phyloP scores from a whole-genome alignment of 352 stramenopile species.

The Globisporangium spiculum region DNA sequence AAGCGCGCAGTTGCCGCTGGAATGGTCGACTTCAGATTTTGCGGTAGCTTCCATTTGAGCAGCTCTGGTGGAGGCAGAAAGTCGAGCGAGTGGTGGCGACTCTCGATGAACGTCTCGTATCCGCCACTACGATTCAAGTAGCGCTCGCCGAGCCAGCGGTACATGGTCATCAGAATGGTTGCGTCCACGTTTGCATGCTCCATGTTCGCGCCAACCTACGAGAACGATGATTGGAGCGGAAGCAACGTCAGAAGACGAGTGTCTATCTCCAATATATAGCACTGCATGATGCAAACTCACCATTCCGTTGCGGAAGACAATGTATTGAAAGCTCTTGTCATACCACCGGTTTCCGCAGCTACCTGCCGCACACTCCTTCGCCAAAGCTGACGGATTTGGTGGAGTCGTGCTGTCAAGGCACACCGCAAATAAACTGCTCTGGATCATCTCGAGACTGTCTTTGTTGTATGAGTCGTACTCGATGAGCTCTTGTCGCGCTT shows the following conservation, averaged over 20 bases:
- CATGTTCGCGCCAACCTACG: slow-evolving; percentile 83
- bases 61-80: slow-evolving; percentile 60
- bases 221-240: neutral
- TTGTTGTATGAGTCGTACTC: slow-evolving; percentile 40
- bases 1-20: slow-evolving; percentile 57
- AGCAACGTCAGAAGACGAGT: neutral
- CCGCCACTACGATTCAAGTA: slow-evolving; percentile 60
- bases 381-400: slow-evolving; percentile 39
- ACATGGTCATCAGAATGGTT: slow-evolving; percentile 77
- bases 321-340: slow-evolving; percentile 95
- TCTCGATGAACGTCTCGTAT: slow-evolving; percentile 68
- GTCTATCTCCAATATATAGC: neutral
- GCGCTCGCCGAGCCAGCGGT: slow-evolving; percentile 54
- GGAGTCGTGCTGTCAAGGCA: slow-evolving; percentile 79
- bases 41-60: slow-evolving; percentile 51
- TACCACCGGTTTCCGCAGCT: slow-evolving; percentile 91
- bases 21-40: slow-evolving; percentile 35
- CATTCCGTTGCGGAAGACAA: slow-evolving; percentile 93
- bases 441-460: slow-evolving; percentile 76
- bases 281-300: slow-evolving; percentile 8
- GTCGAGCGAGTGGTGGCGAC: slow-evolving; percentile 41
- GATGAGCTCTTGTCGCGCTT: slow-evolving; percentile 66
- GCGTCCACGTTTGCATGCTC: slow-evolving; percentile 96
- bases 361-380: slow-evolving; percentile 49
- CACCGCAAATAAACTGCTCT: slow-evolving; percentile 87